Evolutionary conservation across 345 rosid genomes (phyloP).

Genomic region (Eutrema japonicum): DNA sequence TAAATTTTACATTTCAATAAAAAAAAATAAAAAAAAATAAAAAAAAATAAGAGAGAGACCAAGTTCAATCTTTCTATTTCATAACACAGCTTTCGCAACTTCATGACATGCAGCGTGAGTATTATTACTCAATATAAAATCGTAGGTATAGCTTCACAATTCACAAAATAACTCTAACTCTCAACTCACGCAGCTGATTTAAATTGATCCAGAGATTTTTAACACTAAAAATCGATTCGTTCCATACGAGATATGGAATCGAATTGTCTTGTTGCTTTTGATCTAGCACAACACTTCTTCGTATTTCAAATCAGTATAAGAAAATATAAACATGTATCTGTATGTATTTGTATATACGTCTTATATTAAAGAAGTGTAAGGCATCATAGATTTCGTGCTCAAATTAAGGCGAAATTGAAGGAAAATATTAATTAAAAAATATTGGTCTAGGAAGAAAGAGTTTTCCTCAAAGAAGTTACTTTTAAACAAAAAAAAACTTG

Average conservation of each 20-base stretch:
- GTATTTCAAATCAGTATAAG: not conserved
- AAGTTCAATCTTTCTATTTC: conserved; percentile 18
- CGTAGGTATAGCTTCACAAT: conserved; percentile 3
- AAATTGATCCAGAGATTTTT: not conserved
- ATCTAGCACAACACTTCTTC: not conserved
- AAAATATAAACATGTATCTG: not conserved
- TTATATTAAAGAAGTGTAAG: not conserved
- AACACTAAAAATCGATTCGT: not conserved
- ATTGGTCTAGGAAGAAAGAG: not conserved
- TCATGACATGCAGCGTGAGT: not conserved
- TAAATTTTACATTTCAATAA: too few species aligned
- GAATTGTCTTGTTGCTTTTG: not conserved
- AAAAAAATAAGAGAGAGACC: not conserved
- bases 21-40: too few species aligned
- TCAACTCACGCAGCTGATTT: not conserved
- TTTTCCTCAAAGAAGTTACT: conserved; percentile 8
- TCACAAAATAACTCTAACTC: not conserved
- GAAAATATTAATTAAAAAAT: conserved; percentile 15
- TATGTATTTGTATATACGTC: not conserved
- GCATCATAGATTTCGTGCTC: conserved; percentile 39
- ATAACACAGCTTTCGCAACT: not conserved
- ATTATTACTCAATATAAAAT: not conserved
- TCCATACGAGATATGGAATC: not conserved
- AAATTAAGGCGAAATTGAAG: conserved; percentile 66
- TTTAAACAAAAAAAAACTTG: not conserved